Percentiles rank a stretch among this genome's conserved stretches.
phyloP scores from a whole-genome alignment of 768 basidiomycete genomes.

The Cubamyces lactineus region DNA sequence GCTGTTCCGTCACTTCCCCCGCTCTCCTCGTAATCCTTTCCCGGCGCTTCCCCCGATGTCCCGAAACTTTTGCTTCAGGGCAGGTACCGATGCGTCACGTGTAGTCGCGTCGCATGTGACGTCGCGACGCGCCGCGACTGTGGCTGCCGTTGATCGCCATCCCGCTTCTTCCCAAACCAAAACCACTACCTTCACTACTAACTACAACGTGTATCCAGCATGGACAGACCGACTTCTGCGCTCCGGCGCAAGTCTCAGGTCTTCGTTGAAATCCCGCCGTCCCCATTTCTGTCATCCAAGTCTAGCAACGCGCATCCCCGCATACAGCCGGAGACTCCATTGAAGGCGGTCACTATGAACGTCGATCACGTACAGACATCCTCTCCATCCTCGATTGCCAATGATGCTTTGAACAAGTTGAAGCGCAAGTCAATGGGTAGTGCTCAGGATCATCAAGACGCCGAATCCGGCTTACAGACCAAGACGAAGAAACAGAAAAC shows the following conservation, averaged over 20 bases:
- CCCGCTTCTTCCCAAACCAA: conserved; percentile 34
- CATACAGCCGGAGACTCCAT: conserved; percentile 31
- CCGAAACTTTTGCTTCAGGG: conserved; percentile 27
- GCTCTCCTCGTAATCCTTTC: conserved; percentile 3
- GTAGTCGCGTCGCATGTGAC: conserved; percentile 27
- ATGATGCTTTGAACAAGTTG: conserved; percentile 32
- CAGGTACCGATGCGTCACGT: conserved; percentile 22
- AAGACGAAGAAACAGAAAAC: conserved; percentile 34
- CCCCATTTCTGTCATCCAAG: conserved; percentile 39
- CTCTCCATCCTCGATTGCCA: conserved; percentile 21
- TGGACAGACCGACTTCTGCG: conserved; percentile 9
- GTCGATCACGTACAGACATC: conserved; percentile 27
- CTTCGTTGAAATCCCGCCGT: conserved; percentile 63
- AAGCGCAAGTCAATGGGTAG: conserved; percentile 56
- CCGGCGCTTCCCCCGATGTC: conserved; percentile 5
- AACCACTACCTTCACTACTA: conserved; percentile 19
- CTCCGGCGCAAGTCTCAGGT: conserved; percentile 42
- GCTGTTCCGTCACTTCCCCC: conserved; percentile 16
- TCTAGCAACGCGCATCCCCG: conserved; percentile 4
- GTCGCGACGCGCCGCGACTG: conserved; percentile 24
- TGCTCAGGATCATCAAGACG: conserved; percentile 16
- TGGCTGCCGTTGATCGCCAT: conserved; percentile 19
- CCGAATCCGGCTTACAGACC: not conserved
- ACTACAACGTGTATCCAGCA: conserved; percentile 3
- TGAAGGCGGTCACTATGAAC: conserved; percentile 34